Evolutionary conservation across 768 basidiomycete genomes (phyloP).

Genomic region (Scleroderma bovista): DNA sequence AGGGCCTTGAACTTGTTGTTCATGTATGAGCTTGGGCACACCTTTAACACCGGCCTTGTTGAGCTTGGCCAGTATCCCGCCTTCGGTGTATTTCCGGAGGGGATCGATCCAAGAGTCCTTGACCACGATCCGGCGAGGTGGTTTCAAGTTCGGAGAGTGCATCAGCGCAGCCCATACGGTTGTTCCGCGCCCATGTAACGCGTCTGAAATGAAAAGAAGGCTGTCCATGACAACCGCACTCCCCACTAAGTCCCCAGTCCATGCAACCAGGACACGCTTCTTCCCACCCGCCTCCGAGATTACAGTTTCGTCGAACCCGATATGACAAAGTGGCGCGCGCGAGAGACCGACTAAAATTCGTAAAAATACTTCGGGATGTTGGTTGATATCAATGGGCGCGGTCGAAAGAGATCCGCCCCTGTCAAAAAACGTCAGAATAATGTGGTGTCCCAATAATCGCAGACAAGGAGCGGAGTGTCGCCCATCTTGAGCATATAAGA

Average conservation of each 20-base stretch:
- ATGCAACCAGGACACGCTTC: neutral
- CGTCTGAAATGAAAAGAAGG: neutral
- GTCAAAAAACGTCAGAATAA: slow-evolving; percentile 4
- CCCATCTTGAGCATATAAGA: slow-evolving; percentile 4
- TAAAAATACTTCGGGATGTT: slow-evolving; percentile 1
- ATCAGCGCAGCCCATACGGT: neutral
- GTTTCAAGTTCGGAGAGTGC: neutral
- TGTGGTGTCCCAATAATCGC: neutral
- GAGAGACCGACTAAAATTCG: neutral
- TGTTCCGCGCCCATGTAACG: slow-evolving; percentile 1
- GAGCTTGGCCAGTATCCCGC: slow-evolving; percentile 1
- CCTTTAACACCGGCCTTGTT: neutral
- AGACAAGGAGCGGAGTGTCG: neutral
- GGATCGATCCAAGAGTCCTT: slow-evolving; percentile 6
- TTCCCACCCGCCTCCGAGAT: neutral
- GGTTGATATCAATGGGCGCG: slow-evolving; percentile 1
- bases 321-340: neutral
- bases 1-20: neutral
- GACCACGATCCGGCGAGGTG: neutral
- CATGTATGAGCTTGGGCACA: neutral
- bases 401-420: slow-evolving; percentile 4
- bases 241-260: too few species aligned
- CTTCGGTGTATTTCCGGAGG: neutral
- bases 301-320: neutral
- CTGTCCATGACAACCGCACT: neutral